Evolutionary conservation across 257 asterid species (phyloP).

Genomic region (Ehretia macrophylla): DNA sequence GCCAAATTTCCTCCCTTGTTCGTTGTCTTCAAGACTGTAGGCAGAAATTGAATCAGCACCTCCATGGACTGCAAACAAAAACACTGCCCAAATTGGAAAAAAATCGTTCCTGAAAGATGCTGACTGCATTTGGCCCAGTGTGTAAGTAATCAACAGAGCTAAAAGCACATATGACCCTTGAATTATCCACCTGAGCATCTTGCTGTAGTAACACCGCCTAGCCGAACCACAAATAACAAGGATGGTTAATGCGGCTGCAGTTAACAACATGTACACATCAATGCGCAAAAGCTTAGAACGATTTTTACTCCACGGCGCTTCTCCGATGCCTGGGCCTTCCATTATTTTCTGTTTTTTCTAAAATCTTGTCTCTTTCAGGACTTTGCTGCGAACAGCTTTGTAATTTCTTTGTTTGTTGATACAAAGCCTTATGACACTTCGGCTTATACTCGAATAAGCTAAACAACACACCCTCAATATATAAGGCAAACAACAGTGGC

Average conservation of each 20-base stretch:
- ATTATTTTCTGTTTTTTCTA: too few relatives aligned
- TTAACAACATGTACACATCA: conserved; percentile 1
- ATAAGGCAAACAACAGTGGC: too few relatives aligned
- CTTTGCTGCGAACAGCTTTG: too few relatives aligned
- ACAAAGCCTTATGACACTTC: too few relatives aligned
- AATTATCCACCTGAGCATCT: not conserved
- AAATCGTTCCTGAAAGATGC: not conserved
- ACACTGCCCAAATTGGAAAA: conserved; percentile 1
- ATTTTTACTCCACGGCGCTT: too few relatives aligned
- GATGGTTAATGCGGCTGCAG: not conserved
- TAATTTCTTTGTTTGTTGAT: too few relatives aligned
- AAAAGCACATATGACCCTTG: not conserved
- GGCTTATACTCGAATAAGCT: too few relatives aligned
- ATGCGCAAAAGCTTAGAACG: not conserved
- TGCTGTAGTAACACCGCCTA: conserved; percentile 1
- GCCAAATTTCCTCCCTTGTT: conserved; percentile 2
- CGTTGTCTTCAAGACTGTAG: conserved; percentile 1
- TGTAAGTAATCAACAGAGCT: not conserved
- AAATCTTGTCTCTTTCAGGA: too few relatives aligned
- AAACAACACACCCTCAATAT: too few relatives aligned
- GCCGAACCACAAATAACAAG: not conserved
- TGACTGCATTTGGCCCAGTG: not conserved
- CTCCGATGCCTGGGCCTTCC: too few relatives aligned
- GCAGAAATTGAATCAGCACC: not conserved
- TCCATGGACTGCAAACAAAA: not conserved